Percentiles rank a stretch among this genome's conserved stretches.
Conservation (phyloP, 2,329 filamentous ascomycete genomes). For the Aureobasidium uvarum region DNA sequence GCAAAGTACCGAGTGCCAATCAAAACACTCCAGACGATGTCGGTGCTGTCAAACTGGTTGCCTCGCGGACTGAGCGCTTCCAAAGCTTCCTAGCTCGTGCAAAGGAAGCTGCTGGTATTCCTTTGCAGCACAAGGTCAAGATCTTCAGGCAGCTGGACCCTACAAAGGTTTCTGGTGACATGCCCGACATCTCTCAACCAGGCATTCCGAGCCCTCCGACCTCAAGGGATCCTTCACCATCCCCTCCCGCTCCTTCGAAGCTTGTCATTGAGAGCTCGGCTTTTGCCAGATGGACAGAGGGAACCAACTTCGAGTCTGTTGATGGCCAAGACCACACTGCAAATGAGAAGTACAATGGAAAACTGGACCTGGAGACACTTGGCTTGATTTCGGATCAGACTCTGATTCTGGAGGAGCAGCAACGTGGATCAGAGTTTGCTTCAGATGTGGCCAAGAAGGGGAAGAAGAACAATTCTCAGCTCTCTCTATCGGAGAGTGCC, state of each 20-base stretch:
- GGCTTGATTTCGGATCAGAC: conserved; percentile 70
- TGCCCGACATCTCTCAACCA: conserved; percentile 31
- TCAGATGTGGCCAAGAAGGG: conserved; percentile 50
- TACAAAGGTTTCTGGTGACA: conserved; percentile 34
- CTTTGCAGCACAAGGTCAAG: conserved; percentile 69
- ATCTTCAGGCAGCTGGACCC: conserved; percentile 64
- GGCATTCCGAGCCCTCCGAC: conserved; percentile 48
- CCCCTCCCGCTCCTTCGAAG: conserved; percentile 46
- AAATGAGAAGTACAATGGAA: conserved; percentile 76
- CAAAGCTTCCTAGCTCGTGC: conserved; percentile 72
- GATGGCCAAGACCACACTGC: conserved; percentile 66
- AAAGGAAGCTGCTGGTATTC: conserved; percentile 67
- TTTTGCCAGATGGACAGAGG: conserved; percentile 62
- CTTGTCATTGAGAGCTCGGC: conserved; percentile 62
- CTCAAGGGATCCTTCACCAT: conserved; percentile 47
- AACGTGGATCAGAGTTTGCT: conserved; percentile 58
- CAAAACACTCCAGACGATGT: conserved; percentile 26
- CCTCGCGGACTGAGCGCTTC: conserved; percentile 67
- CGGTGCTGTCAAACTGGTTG: conserved; percentile 62
- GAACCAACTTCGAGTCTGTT: conserved; percentile 64
- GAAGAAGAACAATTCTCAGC: conserved; percentile 48
- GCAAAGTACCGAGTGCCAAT: conserved; percentile 59
- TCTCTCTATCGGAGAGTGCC: conserved; percentile 39
- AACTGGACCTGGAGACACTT: conserved; percentile 61
- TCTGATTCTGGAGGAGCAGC: conserved; percentile 79